A percentile compares a stretch with the other conserved stretches of the same genome.
These are phyloP conservation scores for Marasmius tenuissimus DNA, from an alignment of 1,284 basidiomycete genomes.

Conservation along the genomic window DNA sequence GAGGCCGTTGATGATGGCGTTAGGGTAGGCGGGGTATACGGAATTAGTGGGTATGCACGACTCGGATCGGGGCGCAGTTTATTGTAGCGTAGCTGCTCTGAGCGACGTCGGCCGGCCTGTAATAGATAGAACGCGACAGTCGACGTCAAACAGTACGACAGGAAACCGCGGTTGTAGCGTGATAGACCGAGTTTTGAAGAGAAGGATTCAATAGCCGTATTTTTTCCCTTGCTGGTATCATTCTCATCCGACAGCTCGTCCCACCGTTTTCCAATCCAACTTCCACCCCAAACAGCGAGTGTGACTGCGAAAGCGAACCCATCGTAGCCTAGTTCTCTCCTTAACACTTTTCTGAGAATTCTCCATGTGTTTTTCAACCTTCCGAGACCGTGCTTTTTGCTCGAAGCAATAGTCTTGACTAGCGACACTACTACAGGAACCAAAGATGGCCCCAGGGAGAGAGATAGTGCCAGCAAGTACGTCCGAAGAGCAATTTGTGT, in stretches of 20 bases:
- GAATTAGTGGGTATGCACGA: constrained; percentile 14
- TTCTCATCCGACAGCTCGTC: constrained; percentile 6
- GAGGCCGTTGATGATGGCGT: constrained; percentile 31
- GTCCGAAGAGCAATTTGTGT: constrained; percentile 63
- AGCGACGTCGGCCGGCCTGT: constrained; percentile 43
- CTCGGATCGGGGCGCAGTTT: constrained; percentile 10
- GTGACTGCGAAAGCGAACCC: constrained; percentile 72
- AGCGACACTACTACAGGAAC: constrained; percentile 47
- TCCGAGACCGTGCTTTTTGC: constrained; percentile 4
- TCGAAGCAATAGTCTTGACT: constrained; percentile 8
- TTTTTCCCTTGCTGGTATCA: constrained; percentile 1
- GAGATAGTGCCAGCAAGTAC: constrained; percentile 62
- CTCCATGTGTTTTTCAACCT: constrained; percentile 5
- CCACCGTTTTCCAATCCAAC: constrained; percentile 49
- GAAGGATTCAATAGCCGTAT: constrained; percentile 6
- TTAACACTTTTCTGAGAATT: constrained; percentile 43
- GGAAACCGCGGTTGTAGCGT: constrained; percentile 49
- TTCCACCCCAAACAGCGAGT: constrained; percentile 61
- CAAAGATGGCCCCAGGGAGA: constrained; percentile 65
- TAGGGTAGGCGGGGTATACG: constrained; percentile 15
- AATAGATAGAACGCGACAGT: constrained; percentile 54
- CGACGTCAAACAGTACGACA: constrained; percentile 59
- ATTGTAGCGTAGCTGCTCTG: constrained; percentile 21
- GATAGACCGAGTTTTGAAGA: constrained; percentile 23
- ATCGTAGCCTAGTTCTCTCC: constrained; percentile 53